Evolutionary conservation across 139 green algal genomes (phyloP).

Genomic region (Trebouxia sp.): DNA sequence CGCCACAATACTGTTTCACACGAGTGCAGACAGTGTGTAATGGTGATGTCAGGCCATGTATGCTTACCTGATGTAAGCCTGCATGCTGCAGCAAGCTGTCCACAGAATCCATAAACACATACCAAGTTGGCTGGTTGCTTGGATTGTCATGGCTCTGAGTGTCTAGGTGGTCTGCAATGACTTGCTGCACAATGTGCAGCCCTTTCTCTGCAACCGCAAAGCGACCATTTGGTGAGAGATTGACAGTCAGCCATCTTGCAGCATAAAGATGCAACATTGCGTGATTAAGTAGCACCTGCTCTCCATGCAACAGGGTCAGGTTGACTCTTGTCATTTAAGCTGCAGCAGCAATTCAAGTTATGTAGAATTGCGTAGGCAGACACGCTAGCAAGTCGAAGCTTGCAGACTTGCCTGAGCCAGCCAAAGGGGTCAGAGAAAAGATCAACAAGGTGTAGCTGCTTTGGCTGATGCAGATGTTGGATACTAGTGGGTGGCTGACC

Average conservation of each 20-base stretch:
- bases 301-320: not conserved
- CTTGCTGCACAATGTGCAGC: not conserved
- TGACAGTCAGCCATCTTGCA: no score
- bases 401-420: not conserved
- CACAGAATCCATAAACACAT: not conserved
- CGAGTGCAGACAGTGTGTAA: no score
- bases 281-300: not conserved
- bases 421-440: constrained; percentile 4
- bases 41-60: no score
- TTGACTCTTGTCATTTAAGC: no score
- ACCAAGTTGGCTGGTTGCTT: not conserved
- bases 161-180: no score
- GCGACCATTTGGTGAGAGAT: no score
- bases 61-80: not conserved
- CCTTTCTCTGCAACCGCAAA: no score
- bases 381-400: no score
- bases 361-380: no score
- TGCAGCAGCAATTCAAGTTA: no score
- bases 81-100: not conserved
- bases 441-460: not conserved
- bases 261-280: no score
- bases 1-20: not conserved
- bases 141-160: not conserved
- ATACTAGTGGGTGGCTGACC: not conserved
- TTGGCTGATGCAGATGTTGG: not conserved